Percentiles rank a stretch among this genome's conserved stretches.
Evolutionary conservation across 768 basidiomycete genomes (phyloP).

Genomic region (Pisolithus orientalis): DNA sequence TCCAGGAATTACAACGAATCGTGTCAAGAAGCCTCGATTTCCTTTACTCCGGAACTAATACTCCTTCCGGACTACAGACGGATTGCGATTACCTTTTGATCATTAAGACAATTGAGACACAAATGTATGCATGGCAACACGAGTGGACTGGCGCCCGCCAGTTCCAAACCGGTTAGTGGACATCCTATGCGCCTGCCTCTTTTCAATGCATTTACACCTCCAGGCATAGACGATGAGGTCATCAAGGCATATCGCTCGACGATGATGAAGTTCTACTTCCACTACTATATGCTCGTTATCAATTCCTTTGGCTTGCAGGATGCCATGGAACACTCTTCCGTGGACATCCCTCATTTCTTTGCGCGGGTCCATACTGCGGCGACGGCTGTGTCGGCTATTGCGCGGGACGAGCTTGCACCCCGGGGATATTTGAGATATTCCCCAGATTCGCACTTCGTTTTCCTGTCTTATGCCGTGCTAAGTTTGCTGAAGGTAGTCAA

Average conservation of each 20-base stretch:
- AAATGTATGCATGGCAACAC: slow-evolving; percentile 56
- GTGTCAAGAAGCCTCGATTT: slow-evolving; percentile 85
- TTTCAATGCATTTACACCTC: not conserved
- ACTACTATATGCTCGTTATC: slow-evolving; percentile 82
- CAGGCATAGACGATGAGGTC: slow-evolving; percentile 18
- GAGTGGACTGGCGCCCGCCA: slow-evolving; percentile 37
- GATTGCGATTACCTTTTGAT: slow-evolving; percentile 82
- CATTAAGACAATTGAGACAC: slow-evolving; percentile 79
- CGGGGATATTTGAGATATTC: slow-evolving; percentile 74
- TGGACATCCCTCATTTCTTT: slow-evolving; percentile 82
- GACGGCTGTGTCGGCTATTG: slow-evolving; percentile 59
- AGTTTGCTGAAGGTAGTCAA: slow-evolving; percentile 78
- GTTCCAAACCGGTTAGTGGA: not conserved
- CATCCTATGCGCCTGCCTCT: not conserved
- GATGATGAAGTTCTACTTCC: slow-evolving; percentile 65
- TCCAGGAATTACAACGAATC: slow-evolving; percentile 81
- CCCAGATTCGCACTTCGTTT: slow-evolving; percentile 88
- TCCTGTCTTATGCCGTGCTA: slow-evolving; percentile 87
- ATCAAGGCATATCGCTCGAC: slow-evolving; percentile 20
- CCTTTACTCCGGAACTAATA: slow-evolving; percentile 75
- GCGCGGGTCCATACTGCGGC: slow-evolving; percentile 70
- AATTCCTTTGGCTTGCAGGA: slow-evolving; percentile 97
- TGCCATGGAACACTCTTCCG: slow-evolving; percentile 70
- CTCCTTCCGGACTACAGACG: slow-evolving; percentile 75
- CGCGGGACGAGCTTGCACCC: slow-evolving; percentile 76